Evolutionary conservation across 2,329 filamentous ascomycete genomes (phyloP), one percentile per base, ranked within the genome.

Genomic region (Colletotrichum sp.): DNA sequence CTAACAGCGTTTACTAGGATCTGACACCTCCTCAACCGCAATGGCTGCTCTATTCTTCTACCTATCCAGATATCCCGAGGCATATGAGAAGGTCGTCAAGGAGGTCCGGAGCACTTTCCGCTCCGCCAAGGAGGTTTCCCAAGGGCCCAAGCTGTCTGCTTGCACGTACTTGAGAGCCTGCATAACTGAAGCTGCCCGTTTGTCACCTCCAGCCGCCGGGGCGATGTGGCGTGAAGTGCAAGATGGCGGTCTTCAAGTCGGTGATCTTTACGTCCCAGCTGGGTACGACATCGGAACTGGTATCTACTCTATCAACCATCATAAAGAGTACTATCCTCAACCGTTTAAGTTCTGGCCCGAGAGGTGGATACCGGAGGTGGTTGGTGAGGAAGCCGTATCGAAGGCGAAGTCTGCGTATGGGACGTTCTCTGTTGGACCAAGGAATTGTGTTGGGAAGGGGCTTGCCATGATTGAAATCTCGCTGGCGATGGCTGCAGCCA

Each of bases 1-100:
- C 24, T 69, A 16, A 63, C 28, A 3, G 2, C 5, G 7, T 28
- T 7, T 15, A 3, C 3, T 26, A 71, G 72, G 72, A 2, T 71
- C 72, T 6, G 72, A 74, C 7, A 74, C 72, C 3, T 74, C 72
- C 3, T 74, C 72, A 4, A 74, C 60, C 28, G 66, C 72, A 2
- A 65, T 74, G 59, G 59, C 72, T 3, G 72, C 67, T 3, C 66
- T 67, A 5, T 74, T 74, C 59, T 74, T 74, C 30, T 74, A 74
- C 9, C 67, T 74, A 3, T 28, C 67, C 2, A 59, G 60, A 21
- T 60, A 66, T 15, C 59, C 67, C 8, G 72, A 74, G 7, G 60
- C 72, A 6, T 71, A 74, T 48, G 72, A 64, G 3, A 64, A 60
- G 28, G 72, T 71, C 4, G 26, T 39, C 4, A 59, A 34, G n/a